Conservation (phyloP, 495 filamentous ascomycete genomes). For the Alectoria sarmentosa region DNA sequence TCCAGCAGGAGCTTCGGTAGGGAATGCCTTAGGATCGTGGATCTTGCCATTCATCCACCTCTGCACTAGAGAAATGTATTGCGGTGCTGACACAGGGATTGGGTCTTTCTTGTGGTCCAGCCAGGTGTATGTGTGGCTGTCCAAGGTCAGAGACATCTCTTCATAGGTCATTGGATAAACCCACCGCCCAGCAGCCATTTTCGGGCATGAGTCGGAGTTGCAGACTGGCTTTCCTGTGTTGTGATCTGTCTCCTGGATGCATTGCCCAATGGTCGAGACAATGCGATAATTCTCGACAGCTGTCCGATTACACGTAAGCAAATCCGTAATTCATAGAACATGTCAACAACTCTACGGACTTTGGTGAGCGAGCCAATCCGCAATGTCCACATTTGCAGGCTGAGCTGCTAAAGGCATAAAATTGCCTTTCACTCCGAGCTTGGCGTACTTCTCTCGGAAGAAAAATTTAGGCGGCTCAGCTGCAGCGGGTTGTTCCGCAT, state of each 20-base stretch:
- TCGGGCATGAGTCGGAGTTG: conserved; percentile 74
- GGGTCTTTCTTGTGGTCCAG: conserved; percentile 58
- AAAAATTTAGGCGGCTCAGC: conserved; percentile 54
- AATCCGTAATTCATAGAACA: conserved; percentile 20
- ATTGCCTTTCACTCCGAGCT: conserved; percentile 88
- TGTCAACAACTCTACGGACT: conserved; percentile 44
- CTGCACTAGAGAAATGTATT: conserved; percentile 88
- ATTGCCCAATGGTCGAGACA: conserved; percentile 73
- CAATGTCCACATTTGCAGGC: conserved; percentile 80
- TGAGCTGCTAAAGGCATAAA: conserved; percentile 90
- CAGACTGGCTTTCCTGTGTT: conserved; percentile 66
- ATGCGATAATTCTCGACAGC: conserved; percentile 80
- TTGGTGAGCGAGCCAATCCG: conserved; percentile 93
- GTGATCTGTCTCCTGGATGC: conserved; percentile 71
- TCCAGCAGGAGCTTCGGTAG: conserved; percentile 58
- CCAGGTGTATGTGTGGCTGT: conserved; percentile 89
- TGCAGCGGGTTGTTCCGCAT: conserved; percentile 44
- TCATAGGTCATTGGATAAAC: conserved; percentile 28
- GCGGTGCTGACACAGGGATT: conserved; percentile 65
- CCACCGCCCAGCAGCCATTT: conserved; percentile 87
- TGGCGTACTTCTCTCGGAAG: conserved; percentile 73
- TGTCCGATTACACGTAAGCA: conserved; percentile 6
- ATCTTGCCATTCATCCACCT: conserved; percentile 92
- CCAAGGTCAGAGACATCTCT: conserved; percentile 13
- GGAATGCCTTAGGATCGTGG: conserved; percentile 77